Conservation (phyloP, 2,329 filamentous ascomycete genomes). For the Colletotrichum coccodes region DNA sequence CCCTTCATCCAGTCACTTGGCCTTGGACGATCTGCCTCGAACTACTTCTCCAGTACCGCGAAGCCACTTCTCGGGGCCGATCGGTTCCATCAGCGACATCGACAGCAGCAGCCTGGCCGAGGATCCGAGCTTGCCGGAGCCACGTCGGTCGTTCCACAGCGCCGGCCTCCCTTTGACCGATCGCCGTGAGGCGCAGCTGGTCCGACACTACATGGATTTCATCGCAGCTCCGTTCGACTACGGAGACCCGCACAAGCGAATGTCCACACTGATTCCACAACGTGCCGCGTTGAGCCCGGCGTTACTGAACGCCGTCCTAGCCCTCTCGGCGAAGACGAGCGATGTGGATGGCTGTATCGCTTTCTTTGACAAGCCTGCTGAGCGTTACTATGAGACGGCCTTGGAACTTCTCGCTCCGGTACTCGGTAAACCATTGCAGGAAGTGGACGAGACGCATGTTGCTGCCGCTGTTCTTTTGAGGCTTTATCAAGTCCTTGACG, state of each 20-base stretch:
- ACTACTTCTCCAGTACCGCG: neutral
- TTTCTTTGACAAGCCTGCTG: conserved; percentile 18
- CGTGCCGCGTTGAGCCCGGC: conserved; percentile 2
- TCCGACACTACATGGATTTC: neutral
- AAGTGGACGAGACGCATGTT: neutral
- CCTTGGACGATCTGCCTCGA: neutral
- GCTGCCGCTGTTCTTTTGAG: conserved; percentile 10
- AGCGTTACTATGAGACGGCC: neutral
- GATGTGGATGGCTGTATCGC: neutral
- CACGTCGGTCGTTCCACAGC: neutral
- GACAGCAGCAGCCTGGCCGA: conserved; percentile 6
- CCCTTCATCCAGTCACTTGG: neutral
- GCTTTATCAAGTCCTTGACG: neutral
- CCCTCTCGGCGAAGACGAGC: neutral
- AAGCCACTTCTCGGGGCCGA: neutral
- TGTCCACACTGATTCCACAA: neutral
- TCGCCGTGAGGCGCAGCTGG: conserved; percentile 7
- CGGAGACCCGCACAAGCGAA: neutral
- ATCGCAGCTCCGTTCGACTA: conserved; percentile 10
- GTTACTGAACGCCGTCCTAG: conserved; percentile 14
- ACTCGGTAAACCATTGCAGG: no score
- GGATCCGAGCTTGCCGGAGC: conserved; percentile 11
- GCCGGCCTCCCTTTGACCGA: conserved; percentile 1
- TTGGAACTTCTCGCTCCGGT: neutral
- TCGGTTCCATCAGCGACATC: conserved; percentile 6